Conservation (phyloP, 768 basidiomycete genomes). For the Boletus edulis region DNA sequence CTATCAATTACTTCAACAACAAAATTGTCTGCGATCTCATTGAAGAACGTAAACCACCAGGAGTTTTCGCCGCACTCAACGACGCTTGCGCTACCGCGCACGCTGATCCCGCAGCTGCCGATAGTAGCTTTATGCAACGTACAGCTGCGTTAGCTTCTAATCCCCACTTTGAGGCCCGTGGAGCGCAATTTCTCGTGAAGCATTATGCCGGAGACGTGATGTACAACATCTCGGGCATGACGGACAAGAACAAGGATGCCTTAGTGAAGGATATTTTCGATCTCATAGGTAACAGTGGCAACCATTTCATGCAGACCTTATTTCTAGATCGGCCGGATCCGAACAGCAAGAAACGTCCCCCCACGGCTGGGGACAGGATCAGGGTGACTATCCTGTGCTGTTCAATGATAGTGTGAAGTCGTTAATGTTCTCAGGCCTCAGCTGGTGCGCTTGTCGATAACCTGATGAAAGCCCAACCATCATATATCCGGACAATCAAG, state of each 20-base stretch:
- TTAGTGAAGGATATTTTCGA: constrained; percentile 94
- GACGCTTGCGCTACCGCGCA: constrained; percentile 99
- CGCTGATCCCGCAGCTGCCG: constrained; percentile 93
- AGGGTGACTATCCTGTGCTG: constrained; percentile 51
- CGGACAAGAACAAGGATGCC: constrained; percentile 99
- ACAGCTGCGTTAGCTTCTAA: constrained; percentile 78
- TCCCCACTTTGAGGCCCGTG: constrained; percentile 93
- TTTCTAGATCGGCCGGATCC: constrained; percentile 97
- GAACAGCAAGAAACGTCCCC: constrained; percentile 95
- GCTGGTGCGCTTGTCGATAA: constrained; percentile 96
- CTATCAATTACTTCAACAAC: constrained; percentile 99
- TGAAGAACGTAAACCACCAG: constrained; percentile 93
- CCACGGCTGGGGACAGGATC: constrained; percentile 97
- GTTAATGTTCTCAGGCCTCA: constrained; percentile 54
- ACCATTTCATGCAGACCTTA: constrained; percentile 81
- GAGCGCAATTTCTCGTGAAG: constrained; percentile 89
- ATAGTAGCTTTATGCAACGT: constrained; percentile 95
- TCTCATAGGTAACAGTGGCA: constrained; percentile 74
- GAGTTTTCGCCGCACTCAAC: constrained; percentile 96
- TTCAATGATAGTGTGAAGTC: not conserved
- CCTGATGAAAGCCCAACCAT: constrained; percentile 94
- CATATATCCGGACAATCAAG: constrained; percentile 99
- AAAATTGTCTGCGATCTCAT: constrained; percentile 98
- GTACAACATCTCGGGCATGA: constrained; percentile 98
- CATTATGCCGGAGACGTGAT: constrained; percentile 99